Base-by-base conservation (phyloP, 2,329 filamentous ascomycete species). In the Mycosphaerella arachidis region DNA sequence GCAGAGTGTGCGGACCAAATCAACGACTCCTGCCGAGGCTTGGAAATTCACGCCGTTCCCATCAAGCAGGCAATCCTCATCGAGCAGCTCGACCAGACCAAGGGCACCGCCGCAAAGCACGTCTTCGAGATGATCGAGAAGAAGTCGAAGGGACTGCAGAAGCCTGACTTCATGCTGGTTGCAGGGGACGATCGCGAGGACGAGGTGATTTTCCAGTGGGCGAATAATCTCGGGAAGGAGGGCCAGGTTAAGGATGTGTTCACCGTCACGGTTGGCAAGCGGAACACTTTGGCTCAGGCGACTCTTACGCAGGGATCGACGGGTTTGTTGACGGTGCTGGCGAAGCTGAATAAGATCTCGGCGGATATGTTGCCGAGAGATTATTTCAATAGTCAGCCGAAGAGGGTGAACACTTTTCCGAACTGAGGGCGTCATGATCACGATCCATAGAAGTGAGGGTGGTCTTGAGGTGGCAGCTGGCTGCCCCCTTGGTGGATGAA, bases 181-280 rank as follows among this genome's bases (percentile, higher is more conserved):
- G 85, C 92, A 35, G 93, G 93, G 40, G 92, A 97, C 70, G 91
- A 92, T 46, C 87, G 93, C 33, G 93, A 97, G 67, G 94, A 97
- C 66, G 93, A 97, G 72, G 89, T 91, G 67, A 89, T 96, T 20
- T 97, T 96, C 78, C 87, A 87, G 63, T 97, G 94, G 93, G 94
- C 93, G 18, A 96, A 97, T 76, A 81, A 85, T 53, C 78, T 96
- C 10, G 76, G 77, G 2, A 81, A 92, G 48, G 77, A 86, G 2
- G 70, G 66, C 16, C 61, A 65, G 9, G 65, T 80, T 52, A 57
- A 68, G 53, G 82, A 91, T 57, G 90, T 94, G 4, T 86, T 89
- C 63, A 96, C 92, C 1, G 92, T 96, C 24, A 95, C 90, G 65
- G 79, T 97, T 37, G 92, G 92, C 54, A 90, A 84, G 70, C 84